Evolutionary conservation across 306 rosid genomes (phyloP), one percentile per base, ranked within the genome.

Genomic region (Psophocarpus tetragonolobus): DNA sequence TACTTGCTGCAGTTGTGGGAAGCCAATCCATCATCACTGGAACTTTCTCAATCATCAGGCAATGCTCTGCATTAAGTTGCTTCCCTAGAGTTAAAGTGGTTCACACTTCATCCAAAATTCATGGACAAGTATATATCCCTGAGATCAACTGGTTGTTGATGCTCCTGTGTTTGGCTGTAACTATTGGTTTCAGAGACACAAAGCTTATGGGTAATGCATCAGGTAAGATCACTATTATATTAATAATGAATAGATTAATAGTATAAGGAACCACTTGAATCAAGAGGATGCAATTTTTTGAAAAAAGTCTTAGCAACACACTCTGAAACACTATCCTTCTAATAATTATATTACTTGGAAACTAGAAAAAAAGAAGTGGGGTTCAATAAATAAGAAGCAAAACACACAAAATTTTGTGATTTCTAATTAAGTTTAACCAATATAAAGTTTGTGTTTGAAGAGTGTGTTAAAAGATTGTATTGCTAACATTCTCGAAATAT

Each of bases 21-120:
- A 95, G 99, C 87, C 99, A 95, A 80, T 95, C 97, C 75, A 91
- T 95, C 81, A 95, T 95, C 71, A 91, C 97, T 0, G 99, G 97
- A 80, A 90, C 97, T 44, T 95, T 95, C 90, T 95, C 99, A 0
- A 88, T 91, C 76, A 95, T 95, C 81, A 95, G 90, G 71, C 99
- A 95, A 80, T 92, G 99, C 77, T 84, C 97, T 29, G 90, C 99
- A 7, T 54, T 95, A 79, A 88, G 88, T 76, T 95, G 99, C 87
- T 92, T 92, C 88, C 99, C 99, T 3, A 88, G 79, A 83, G 99
- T 95, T 24, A 95, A 91, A 89, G 84, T 95, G 45, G 89, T 95
- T 71, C 99, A 95, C 73, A 95, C 99, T 8, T 92, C 97, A 39
- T 91, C 99, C 35, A 95, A 88, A 82, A 79, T 92, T 51, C 99